phyloP scores from a whole-genome alignment of 331 rosid genomes.

The Erythrophleum ivorense region DNA sequence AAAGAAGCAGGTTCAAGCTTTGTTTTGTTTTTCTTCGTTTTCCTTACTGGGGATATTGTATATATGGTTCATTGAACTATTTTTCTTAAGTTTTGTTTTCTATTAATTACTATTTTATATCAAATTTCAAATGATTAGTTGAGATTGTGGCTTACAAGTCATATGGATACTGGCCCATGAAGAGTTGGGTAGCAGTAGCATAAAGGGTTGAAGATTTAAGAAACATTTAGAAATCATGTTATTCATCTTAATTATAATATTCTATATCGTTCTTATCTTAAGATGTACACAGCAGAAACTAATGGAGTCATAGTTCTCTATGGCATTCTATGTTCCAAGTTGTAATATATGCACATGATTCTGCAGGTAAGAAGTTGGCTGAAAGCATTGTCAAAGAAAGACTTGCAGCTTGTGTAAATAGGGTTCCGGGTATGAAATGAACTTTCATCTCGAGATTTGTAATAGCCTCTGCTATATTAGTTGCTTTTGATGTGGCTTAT shows the following conservation, averaged over 20 bases:
- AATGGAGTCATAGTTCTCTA: neutral
- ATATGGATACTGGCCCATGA: neutral
- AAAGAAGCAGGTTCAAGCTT: constrained; percentile 74
- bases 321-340: neutral
- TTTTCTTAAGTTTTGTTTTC: neutral
- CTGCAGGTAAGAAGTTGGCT: constrained; percentile 86
- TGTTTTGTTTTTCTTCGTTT: neutral
- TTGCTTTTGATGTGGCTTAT: neutral
- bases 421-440: constrained; percentile 74
- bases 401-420: constrained; percentile 95
- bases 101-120: neutral
- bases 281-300: neutral
- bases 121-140: neutral
- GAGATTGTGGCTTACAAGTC: neutral
- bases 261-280: neutral
- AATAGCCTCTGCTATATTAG: neutral
- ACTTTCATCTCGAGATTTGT: neutral
- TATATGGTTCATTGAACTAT: neutral
- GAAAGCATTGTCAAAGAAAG: constrained; percentile 83
- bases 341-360: neutral
- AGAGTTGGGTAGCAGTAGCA: neutral
- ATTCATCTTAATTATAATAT: neutral
- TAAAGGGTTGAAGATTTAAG: neutral
- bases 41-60: neutral
- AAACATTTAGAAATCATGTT: neutral